Conservation (phyloP, 2,329 filamentous ascomycete genomes). For the Biscogniauxia marginata region DNA sequence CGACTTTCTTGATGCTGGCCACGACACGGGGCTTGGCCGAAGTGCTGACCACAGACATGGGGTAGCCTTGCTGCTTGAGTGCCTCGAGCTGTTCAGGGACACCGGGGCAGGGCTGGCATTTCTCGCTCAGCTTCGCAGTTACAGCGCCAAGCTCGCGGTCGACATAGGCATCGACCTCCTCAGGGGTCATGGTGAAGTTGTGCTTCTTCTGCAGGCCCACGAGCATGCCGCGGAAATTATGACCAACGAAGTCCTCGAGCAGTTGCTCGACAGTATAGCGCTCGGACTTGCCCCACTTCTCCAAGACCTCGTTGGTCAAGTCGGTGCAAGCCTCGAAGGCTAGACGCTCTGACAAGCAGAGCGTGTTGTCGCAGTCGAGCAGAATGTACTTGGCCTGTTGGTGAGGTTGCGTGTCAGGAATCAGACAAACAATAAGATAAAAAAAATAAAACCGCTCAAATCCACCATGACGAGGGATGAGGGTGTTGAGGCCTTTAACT, state of each 20-base stretch:
- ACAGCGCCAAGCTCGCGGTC: slow-evolving; percentile 67
- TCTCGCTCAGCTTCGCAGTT: slow-evolving; percentile 64
- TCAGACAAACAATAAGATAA: background rate
- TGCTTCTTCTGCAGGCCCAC: slow-evolving; percentile 65
- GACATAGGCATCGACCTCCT: slow-evolving; percentile 65
- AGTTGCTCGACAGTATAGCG: slow-evolving; percentile 69
- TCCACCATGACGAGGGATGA: background rate
- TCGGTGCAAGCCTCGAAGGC: slow-evolving; percentile 76
- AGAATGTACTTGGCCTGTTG: slow-evolving; percentile 58
- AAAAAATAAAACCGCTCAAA: background rate
- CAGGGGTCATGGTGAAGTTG: slow-evolving; percentile 59
- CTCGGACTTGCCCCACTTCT: slow-evolving; percentile 56
- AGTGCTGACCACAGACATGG: slow-evolving; percentile 68
- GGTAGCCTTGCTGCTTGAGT: slow-evolving; percentile 58
- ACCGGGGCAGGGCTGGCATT: slow-evolving; percentile 60
- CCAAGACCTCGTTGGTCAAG: slow-evolving; percentile 70
- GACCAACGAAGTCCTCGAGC: slow-evolving; percentile 71
- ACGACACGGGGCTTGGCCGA: slow-evolving; percentile 67
- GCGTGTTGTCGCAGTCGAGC: slow-evolving; percentile 70
- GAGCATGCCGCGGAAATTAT: slow-evolving; percentile 80
- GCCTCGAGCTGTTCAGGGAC: slow-evolving; percentile 58
- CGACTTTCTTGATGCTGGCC: slow-evolving; percentile 66
- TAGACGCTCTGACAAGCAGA: slow-evolving; percentile 71
- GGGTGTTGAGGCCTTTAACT: slow-evolving; percentile 12
- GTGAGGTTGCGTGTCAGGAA: slow-evolving; percentile 12